Evolutionary conservation across 371 early-diverging fungal species (phyloP), one percentile per base, ranked within the genome.

Genomic region (Actinomucor elegans): DNA sequence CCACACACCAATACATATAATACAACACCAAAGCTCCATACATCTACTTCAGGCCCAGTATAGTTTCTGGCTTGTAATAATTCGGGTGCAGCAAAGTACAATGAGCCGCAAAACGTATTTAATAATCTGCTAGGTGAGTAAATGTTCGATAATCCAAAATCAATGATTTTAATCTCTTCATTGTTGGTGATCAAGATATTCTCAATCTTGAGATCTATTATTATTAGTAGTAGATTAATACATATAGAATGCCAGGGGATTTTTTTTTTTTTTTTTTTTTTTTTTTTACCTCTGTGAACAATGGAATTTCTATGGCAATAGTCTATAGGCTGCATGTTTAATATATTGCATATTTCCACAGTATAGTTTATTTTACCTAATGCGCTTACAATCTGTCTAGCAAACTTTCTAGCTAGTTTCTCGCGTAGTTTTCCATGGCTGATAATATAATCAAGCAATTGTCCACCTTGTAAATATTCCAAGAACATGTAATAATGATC

Each of bases 151-250:
- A 96, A 72, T 0, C 97, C 97, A 73, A 94, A 96, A 61, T 97
- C 97, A 15, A 89, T 80, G 18, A 92, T 71, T 52, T 83, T 85
- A 35, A 86, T 79, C 28, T 72, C 55, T 55, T 83, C 80, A 47
- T 67, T 59, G 15, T 67, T 50, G 23, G 69, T 70, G 12, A 94
- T 73, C 28, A 95, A 66, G 33, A 97, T 88, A 65, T 97, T 97
- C 69, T 97, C 97, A 49, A 95, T 87, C 77, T 97, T 96, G 50
- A 97, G 69, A 68, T 96, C 95, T 57, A 92, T n/a, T n/a, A n/a
- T n/a, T n/a, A n/a, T n/a, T n/a, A n/a, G n/a, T n/a, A n/a, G n/a
- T n/a, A n/a, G n/a, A n/a, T n/a, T n/a, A n/a, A n/a, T n/a, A n/a
- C n/a, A n/a, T n/a, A n/a, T n/a, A n/a, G n/a, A n/a, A n/a, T n/a